A percentile compares a stretch with the other conserved stretches of the same genome.
Conservation (phyloP, 306 rosid species). For the Cucumis cinereus region DNA sequence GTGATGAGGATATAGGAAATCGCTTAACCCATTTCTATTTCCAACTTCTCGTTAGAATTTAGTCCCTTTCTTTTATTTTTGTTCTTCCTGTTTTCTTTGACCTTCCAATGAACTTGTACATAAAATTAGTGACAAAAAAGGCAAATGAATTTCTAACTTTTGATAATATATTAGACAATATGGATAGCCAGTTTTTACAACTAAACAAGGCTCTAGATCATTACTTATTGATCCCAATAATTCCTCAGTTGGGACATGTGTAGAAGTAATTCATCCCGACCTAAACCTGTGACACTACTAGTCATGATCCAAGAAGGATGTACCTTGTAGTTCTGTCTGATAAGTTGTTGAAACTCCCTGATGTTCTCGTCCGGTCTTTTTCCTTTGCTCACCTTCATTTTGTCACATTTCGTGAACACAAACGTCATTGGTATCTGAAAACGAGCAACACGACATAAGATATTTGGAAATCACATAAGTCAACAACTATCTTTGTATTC, state of each 20-base stretch:
- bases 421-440: conserved; percentile 74
- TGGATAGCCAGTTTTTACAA: background rate
- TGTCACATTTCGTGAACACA: conserved; percentile 90
- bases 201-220: background rate
- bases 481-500: background rate
- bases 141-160: background rate
- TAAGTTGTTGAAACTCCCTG: conserved; percentile 63
- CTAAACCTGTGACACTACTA: conserved; percentile 76
- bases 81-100: too few relatives aligned
- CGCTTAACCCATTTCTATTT: too few relatives aligned
- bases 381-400: conserved; percentile 60
- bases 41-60: too few relatives aligned
- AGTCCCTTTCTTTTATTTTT: too few relatives aligned
- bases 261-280: conserved; percentile 79
- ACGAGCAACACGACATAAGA: conserved; percentile 3
- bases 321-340: conserved; percentile 45
- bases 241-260: conserved; percentile 78
- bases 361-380: conserved; percentile 70
- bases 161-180: background rate
- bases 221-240: conserved; percentile 69
- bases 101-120: background rate
- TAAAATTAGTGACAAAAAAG: background rate
- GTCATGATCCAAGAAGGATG: conserved; percentile 96
- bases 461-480: background rate
- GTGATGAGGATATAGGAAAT: too few relatives aligned